Percentiles rank a stretch among this genome's conserved stretches.
phyloP scores from a whole-genome alignment of 2,329 filamentous ascomycete genomes.

The Pyrenochaeta sp. region DNA sequence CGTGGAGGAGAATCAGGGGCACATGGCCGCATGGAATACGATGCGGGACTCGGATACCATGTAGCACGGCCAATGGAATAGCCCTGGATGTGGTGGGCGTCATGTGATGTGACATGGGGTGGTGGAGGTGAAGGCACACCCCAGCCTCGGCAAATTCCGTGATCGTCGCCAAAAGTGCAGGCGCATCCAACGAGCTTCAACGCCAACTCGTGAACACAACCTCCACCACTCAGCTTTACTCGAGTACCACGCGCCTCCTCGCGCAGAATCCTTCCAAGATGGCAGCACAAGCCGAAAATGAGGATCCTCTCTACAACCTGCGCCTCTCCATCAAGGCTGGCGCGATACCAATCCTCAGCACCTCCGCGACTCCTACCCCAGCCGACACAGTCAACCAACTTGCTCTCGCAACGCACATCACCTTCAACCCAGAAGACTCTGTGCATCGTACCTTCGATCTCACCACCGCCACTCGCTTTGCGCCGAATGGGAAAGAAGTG shows the following conservation, averaged over 20 bases:
- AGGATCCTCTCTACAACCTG: conserved; percentile 81
- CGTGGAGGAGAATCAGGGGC: too few species aligned
- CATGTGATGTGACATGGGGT: too few species aligned
- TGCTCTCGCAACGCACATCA: conserved; percentile 62
- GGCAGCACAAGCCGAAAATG: conserved; percentile 40
- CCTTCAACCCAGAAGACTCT: conserved; percentile 70
- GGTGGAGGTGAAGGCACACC: conserved; percentile 9
- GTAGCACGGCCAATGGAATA: too few species aligned
- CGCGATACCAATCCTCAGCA: conserved; percentile 75
- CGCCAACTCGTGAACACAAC: background rate
- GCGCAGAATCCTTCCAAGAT: conserved; percentile 16
- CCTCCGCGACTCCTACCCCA: conserved; percentile 68
- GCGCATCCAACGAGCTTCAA: conserved; percentile 10
- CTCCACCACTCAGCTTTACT: background rate
- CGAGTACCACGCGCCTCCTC: conserved; percentile 13
- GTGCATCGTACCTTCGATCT: conserved; percentile 70
- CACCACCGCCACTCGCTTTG: conserved; percentile 81
- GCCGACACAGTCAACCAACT: conserved; percentile 69
- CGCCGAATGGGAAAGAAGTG: conserved; percentile 71
- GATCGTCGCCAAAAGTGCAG: conserved; percentile 13
- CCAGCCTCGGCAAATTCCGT: conserved; percentile 18
- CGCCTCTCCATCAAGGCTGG: conserved; percentile 80
- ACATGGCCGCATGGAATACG: too few species aligned
- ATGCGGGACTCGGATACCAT: too few species aligned
- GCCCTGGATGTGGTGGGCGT: too few species aligned